Conservation (phyloP, 2,329 filamentous ascomycete genomes). For the Zymoseptoria passerinii region DNA sequence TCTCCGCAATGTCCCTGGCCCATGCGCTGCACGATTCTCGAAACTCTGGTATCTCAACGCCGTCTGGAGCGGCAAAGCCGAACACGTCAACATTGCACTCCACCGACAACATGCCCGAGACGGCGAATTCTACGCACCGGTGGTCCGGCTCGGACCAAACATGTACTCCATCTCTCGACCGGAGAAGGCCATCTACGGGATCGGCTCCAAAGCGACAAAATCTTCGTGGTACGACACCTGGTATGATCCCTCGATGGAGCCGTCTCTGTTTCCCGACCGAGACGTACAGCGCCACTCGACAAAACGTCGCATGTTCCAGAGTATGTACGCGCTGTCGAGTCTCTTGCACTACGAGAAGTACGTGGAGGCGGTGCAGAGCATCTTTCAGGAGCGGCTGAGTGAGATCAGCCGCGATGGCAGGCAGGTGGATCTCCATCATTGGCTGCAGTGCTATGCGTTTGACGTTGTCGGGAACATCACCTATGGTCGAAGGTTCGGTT, state of each 20-base stretch:
- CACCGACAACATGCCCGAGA: slow-evolving; percentile 13
- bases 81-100: slow-evolving; percentile 17
- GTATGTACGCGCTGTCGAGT: slow-evolving; percentile 19
- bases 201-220: slow-evolving; percentile 20
- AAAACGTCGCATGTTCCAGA: slow-evolving; percentile 15
- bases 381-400: slow-evolving; percentile 10
- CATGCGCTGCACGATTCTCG: slow-evolving; percentile 17
- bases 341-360: slow-evolving; percentile 18
- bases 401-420: slow-evolving; percentile 8
- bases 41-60: slow-evolving; percentile 16
- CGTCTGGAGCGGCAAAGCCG: slow-evolving; percentile 15
- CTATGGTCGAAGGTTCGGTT: slow-evolving; percentile 29
- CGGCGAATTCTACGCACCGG: slow-evolving; percentile 11
- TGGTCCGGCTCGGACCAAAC: slow-evolving; percentile 20
- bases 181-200: slow-evolving; percentile 16
- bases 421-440: slow-evolving; percentile 15
- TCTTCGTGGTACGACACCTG: slow-evolving; percentile 14
- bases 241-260: slow-evolving; percentile 9
- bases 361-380: slow-evolving; percentile 11
- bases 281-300: slow-evolving; percentile 15
- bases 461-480: slow-evolving; percentile 35
- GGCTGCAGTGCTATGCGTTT: slow-evolving; percentile 33
- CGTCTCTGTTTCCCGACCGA: slow-evolving; percentile 12
- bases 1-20: slow-evolving; percentile 16
- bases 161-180: slow-evolving; percentile 13